Percentiles rank a stretch among this genome's conserved stretches.
These are phyloP conservation scores for Sonneratia alba DNA, from an alignment of 345 rosid species.

Conservation along the genomic window DNA sequence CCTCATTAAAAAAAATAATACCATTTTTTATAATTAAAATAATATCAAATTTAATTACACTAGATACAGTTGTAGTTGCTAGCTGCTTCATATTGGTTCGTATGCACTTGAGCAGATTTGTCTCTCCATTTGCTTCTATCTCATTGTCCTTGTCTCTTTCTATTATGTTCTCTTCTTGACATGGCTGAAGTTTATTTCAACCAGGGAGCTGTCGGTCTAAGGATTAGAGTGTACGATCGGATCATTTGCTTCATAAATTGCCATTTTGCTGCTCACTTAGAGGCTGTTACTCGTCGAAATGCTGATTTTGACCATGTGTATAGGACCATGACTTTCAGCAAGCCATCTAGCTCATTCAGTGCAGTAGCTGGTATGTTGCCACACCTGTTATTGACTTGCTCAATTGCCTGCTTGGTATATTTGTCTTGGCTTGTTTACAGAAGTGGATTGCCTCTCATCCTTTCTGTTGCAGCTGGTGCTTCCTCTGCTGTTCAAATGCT, in stretches of 20 bases:
- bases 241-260: slow-evolving; percentile 67
- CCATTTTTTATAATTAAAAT: too few relatives aligned
- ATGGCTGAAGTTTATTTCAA: slow-evolving; percentile 5
- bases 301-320: slow-evolving; percentile 69
- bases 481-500: slow-evolving; percentile 45
- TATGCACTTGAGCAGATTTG: not conserved
- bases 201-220: slow-evolving; percentile 81
- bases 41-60: too few relatives aligned
- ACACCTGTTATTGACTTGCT: slow-evolving; percentile 57
- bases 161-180: not conserved
- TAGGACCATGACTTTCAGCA: slow-evolving; percentile 48
- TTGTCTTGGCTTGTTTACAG: slow-evolving; percentile 70
- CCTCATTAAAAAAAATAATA: too few relatives aligned
- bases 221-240: slow-evolving; percentile 59
- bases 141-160: not conserved
- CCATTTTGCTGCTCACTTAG: slow-evolving; percentile 73
- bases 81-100: too few relatives aligned
- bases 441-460: slow-evolving; percentile 65
- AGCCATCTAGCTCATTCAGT: slow-evolving; percentile 29
- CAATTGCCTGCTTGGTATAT: slow-evolving; percentile 57
- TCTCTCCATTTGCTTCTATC: not conserved
- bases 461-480: slow-evolving; percentile 79
- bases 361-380: slow-evolving; percentile 57
- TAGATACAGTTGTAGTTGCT: too few relatives aligned
- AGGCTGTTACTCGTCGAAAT: slow-evolving; percentile 59